Conservation (phyloP, 2,329 filamentous ascomycete genomes). For the Arthroderma sp. region DNA sequence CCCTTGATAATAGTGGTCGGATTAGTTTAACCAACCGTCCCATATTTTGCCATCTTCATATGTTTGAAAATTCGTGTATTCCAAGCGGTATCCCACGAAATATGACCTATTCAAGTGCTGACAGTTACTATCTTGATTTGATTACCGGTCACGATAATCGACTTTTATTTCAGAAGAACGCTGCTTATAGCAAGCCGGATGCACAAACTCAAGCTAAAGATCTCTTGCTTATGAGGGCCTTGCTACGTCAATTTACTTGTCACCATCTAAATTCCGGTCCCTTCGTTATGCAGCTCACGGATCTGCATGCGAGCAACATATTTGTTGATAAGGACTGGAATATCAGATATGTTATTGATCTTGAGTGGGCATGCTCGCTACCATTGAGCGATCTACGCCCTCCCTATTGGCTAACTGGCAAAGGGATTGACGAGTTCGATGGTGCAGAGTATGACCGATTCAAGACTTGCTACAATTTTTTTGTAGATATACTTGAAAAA, state of each 20-base stretch:
- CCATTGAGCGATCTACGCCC: constrained; percentile 18
- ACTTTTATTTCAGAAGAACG: constrained; percentile 15
- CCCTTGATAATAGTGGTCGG: constrained; percentile 12
- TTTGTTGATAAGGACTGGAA: constrained; percentile 19
- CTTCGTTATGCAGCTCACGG: constrained; percentile 23
- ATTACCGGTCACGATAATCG: constrained; percentile 15
- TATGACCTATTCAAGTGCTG: constrained; percentile 13
- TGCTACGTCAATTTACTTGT: constrained; percentile 16
- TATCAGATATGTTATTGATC: constrained; percentile 22
- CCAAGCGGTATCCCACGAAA: constrained; percentile 13
- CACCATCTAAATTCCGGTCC: constrained; percentile 20
- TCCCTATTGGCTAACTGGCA: constrained; percentile 16
- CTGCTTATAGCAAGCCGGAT: constrained; percentile 2
- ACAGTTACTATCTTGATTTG: constrained; percentile 14
- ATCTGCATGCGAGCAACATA: constrained; percentile 20
- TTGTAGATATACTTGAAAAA: constrained; percentile 7
- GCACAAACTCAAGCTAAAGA: constrained; percentile 7
- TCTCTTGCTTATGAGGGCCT: constrained; percentile 19
- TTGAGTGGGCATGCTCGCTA: constrained; percentile 23
- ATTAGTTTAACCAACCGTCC: constrained; percentile 14
- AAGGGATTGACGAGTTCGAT: constrained; percentile 1
- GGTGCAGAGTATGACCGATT: background rate
- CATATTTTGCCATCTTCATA: constrained; percentile 11
- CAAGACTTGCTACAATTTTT: constrained; percentile 1
- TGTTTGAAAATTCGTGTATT: constrained; percentile 15